A percentile compares a stretch with the other conserved stretches of the same genome.
Conservation (phyloP, 768 basidiomycete species). For the Candolleomyces aberdarensis region DNA sequence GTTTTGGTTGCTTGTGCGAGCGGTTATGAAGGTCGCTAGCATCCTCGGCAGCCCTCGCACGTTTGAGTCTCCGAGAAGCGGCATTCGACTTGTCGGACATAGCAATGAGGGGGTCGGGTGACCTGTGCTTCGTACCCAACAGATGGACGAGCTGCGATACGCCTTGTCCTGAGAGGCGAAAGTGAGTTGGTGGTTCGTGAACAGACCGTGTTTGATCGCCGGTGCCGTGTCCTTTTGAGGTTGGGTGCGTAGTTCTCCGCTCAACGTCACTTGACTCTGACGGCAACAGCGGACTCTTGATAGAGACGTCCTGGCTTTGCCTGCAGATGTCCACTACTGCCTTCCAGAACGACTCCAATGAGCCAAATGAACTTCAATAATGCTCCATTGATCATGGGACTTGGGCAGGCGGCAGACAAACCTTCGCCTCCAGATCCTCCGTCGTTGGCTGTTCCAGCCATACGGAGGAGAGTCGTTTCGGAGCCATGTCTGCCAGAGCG, state of each 20-base stretch:
- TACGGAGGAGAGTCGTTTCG: slow-evolving; percentile 41
- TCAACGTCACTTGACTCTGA: neutral
- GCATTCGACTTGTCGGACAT: neutral
- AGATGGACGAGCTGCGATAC: no score
- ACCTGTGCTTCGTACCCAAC: neutral
- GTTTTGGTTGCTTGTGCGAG: neutral
- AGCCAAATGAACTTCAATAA: slow-evolving; percentile 51
- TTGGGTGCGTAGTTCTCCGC: neutral
- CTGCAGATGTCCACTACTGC: neutral
- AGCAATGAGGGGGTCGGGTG: neutral
- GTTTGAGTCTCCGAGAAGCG: neutral
- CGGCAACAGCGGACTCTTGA: neutral
- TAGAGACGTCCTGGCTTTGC: no score
- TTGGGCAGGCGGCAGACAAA: slow-evolving; percentile 27
- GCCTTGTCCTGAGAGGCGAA: no score
- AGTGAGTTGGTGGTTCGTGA: no score
- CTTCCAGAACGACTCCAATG: neutral
- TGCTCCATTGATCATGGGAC: slow-evolving; percentile 31
- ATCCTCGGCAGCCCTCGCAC: neutral
- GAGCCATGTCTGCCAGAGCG: slow-evolving; percentile 64
- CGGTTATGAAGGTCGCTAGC: neutral
- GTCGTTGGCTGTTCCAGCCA: slow-evolving; percentile 8
- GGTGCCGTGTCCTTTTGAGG: no score
- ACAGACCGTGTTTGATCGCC: no score
- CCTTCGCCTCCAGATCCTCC: neutral